These are phyloP conservation scores for Panaeolus cyanescens DNA, from an alignment of 768 basidiomycete genomes.

Conservation along the genomic window DNA sequence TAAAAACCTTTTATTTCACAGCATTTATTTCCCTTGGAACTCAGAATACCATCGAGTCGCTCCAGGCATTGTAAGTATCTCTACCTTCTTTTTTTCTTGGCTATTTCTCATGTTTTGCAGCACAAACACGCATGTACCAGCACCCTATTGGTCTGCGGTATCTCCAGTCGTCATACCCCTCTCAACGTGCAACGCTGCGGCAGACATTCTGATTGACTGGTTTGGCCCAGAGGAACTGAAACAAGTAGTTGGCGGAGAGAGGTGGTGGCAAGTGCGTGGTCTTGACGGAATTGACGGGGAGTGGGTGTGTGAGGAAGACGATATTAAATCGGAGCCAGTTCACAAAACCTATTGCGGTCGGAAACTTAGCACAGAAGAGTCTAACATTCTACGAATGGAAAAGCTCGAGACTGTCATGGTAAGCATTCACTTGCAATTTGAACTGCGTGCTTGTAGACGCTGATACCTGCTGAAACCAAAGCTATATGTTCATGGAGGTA, in stretches of 20 bases:
- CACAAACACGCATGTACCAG: slow-evolving; percentile 70
- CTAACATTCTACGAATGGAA: slow-evolving; percentile 51
- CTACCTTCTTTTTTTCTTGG: neutral
- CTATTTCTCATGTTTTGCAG: slow-evolving; percentile 23
- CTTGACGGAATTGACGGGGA: slow-evolving; percentile 68
- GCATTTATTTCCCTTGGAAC: slow-evolving; percentile 69
- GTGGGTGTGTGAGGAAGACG: slow-evolving; percentile 58
- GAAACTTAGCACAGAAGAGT: slow-evolving; percentile 37
- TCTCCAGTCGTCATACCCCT: slow-evolving; percentile 60
- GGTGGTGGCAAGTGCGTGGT: slow-evolving; percentile 85
- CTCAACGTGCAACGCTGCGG: slow-evolving; percentile 56
- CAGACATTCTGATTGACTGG: slow-evolving; percentile 69
- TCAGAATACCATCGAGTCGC: slow-evolving; percentile 69
- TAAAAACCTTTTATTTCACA: slow-evolving; percentile 12
- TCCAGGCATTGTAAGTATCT: slow-evolving; percentile 58
- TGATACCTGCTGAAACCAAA: slow-evolving; percentile 22
- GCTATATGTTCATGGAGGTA: slow-evolving; percentile 71
- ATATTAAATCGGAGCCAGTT: slow-evolving; percentile 27
- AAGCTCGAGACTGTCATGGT: slow-evolving; percentile 60
- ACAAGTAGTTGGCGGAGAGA: slow-evolving; percentile 69
- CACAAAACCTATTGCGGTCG: slow-evolving; percentile 23
- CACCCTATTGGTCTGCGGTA: slow-evolving; percentile 67
- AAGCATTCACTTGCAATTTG: slow-evolving; percentile 8
- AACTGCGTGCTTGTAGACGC: neutral
- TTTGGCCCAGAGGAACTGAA: slow-evolving; percentile 73